phyloP scores from a whole-genome alignment of 2,329 filamentous ascomycete species.

The Penicillium sp. region DNA sequence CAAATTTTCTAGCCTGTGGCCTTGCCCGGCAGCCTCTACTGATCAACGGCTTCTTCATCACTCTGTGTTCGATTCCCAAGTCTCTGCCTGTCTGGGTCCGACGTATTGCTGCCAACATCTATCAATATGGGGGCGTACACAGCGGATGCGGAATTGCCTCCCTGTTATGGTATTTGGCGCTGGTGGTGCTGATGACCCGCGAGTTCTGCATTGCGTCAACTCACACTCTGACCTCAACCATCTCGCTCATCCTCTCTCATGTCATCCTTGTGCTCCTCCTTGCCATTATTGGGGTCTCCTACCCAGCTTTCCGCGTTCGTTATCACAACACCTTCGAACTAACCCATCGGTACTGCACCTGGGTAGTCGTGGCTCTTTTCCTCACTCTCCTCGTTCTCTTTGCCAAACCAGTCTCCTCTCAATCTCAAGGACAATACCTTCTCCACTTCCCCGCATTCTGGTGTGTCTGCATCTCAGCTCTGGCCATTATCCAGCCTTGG shows the following conservation, averaged over 20 bases:
- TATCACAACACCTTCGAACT: neutral
- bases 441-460: neutral
- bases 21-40: neutral
- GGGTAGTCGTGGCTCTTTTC: neutral
- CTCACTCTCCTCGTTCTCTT: neutral
- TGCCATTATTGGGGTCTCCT: neutral
- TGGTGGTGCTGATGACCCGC: constrained; percentile 1
- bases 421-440: neutral
- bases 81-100: constrained; percentile 2
- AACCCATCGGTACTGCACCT: neutral
- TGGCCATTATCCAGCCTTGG: neutral
- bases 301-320: neutral
- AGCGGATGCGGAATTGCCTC: constrained; percentile 5
- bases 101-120: constrained; percentile 1
- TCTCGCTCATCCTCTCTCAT: neutral
- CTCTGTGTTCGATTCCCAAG: neutral
- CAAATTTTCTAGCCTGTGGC: neutral
- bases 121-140: constrained; percentile 9
- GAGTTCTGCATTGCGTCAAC: neutral
- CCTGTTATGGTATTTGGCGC: constrained; percentile 4
- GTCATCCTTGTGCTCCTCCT: neutral
- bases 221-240: neutral
- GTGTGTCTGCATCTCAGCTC: neutral
- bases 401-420: neutral
- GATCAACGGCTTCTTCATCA: neutral